These are phyloP conservation scores for Solanum pennellii DNA, from an alignment of 257 asterid genomes.

Conservation along the genomic window DNA sequence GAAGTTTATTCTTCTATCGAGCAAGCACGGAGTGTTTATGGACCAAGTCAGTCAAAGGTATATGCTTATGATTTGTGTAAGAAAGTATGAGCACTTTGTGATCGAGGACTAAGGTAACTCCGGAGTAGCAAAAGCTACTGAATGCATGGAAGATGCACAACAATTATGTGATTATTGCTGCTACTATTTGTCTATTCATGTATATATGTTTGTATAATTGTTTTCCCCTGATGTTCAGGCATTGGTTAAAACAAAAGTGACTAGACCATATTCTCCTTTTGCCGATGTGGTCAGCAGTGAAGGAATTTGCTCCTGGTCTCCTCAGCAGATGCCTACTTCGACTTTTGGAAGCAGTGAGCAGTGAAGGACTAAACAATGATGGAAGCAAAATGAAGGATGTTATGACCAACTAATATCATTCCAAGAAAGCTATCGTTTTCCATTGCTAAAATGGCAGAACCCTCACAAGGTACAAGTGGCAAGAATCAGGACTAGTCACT, in stretches of 20 bases:
- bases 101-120: not conserved
- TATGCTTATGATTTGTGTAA: slow-evolving; percentile 4
- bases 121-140: not conserved
- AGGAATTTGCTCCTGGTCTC: slow-evolving; percentile 36
- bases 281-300: slow-evolving; percentile 31
- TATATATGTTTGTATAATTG: not conserved
- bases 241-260: slow-evolving; percentile 53
- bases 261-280: slow-evolving; percentile 72
- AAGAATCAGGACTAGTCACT: not conserved
- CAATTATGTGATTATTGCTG: not conserved
- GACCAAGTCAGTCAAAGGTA: slow-evolving; percentile 57
- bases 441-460: not conserved
- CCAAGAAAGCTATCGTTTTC: not conserved
- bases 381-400: not conserved
- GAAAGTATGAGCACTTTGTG: not conserved
- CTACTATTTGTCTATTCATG: not conserved
- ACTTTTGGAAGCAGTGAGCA: slow-evolving; percentile 65
- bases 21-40: slow-evolving; percentile 66
- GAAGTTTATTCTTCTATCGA: slow-evolving; percentile 76
- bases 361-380: slow-evolving; percentile 14
- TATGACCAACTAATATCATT: not conserved
- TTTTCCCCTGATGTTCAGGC: slow-evolving; percentile 29
- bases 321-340: slow-evolving; percentile 73
- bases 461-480: not conserved
- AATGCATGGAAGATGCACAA: not conserved